Evolutionary conservation across 306 rosid genomes (phyloP), one percentile per base, ranked within the genome.

Genomic region (Neltuma alba): DNA sequence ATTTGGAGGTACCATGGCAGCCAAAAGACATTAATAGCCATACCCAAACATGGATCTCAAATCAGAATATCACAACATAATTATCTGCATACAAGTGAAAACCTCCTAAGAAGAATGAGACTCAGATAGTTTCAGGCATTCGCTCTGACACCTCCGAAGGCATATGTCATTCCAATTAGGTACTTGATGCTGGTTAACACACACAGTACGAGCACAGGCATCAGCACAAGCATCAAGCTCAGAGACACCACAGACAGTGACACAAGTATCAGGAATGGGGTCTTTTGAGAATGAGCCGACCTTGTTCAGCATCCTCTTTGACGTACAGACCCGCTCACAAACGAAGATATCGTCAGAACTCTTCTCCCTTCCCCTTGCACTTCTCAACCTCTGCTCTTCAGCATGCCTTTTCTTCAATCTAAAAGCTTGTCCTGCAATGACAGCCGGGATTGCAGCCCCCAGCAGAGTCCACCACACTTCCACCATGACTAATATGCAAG

Each of bases 151-250:
- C 81, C 95, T 91, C 82, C 89, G 78, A 55, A 92, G 97, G 85
- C 99, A 94, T 73, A 86, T 78, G 68, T 92, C 99, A 57, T 92
- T 92, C 99, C 97, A 94, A 54, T 90, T 92, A 7, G 97, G 99
- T 0, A 92, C 97, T 84, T 91, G 99, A 80, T 92, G 99, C 64
- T 92, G 99, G 87, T 91, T 92, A 48, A 92, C 97, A 36, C 97
- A 94, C 23, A 94, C 99, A 16, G 97, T 91, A 75, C 97, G 99
- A 2, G 92, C 92, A 58, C 99, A 94, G 0, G 99, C 99, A 84
- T 94, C 99, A 4, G 97, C 94, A 57, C 97, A 94, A 0, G 99
- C 97, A 79, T 94, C 99, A 7, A 92, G 90, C 84, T 92, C 95
- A 15, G 99, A 94, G 6, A 92, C 92, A 66, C 97, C 97, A 14